Evolutionary conservation across 139 green algal genomes (phyloP), one percentile per base, ranked within the genome.

Genomic region (Picochlorum sp.): DNA sequence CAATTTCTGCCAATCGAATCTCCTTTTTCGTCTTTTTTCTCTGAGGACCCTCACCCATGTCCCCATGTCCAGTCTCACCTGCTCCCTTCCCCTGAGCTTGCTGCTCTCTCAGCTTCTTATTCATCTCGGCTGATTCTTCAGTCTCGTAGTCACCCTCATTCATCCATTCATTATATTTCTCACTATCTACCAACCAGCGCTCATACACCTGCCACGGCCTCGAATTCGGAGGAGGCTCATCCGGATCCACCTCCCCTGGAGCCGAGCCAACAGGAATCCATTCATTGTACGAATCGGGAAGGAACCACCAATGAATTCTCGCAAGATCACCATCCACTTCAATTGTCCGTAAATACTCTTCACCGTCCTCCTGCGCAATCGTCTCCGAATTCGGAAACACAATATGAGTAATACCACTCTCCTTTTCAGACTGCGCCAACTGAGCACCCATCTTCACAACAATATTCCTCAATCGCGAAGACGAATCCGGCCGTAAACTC

Each of bases 101-200:
- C 51, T 34, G 13, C 34, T 51, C 47, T 61, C 18, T 51, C 57
- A 18, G n/a, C 4, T 14, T 38, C 63, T 83, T 76, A 44, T 81
- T 71, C 56, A 81, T 76, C 1, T 74, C 73, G 4, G 52, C 52
- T 2, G 69, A 77, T 24, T 79, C 77, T 56, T 79, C 72, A 9
- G 80, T 85, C 49, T 86, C 81, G 50, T 96, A 96, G 62, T 96
- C 88, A 4, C 69, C 68, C 0, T 79, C 78, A 69, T 95, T 93
- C 87, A 95, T 94, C 89, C 89, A 96, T 68, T 96, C 89, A 66
- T 96, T 96, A 81, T 80, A 95, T 73, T 80, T 81, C 38, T 86
- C 81, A 16, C 70, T 83, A 74, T 96, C 89, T 7, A 59, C 59
- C 10, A 96, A 44, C 85, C 85, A 95, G n/a, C 82, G 77, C 3